These are phyloP conservation scores for Aspergillus mulundensis DNA, from an alignment of 495 filamentous ascomycete species.

Conservation along the genomic window DNA sequence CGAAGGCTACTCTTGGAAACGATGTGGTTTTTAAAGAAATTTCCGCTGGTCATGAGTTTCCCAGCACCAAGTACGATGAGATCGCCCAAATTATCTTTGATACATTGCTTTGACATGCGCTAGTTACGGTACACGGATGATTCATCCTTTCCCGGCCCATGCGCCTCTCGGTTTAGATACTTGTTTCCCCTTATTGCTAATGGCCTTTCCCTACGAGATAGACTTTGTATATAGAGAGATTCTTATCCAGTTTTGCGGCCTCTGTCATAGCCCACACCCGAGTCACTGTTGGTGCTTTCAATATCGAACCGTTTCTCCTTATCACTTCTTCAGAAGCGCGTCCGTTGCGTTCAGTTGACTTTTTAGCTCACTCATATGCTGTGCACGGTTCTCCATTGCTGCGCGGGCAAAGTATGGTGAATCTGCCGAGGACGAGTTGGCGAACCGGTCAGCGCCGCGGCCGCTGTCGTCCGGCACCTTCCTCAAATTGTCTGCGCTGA, in stretches of 20 bases:
- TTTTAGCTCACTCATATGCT: conserved; percentile 31
- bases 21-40: conserved; percentile 45
- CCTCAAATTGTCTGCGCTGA: conserved; percentile 31
- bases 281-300: neutral
- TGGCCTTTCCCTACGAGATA: conserved; percentile 6
- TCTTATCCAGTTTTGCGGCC: neutral
- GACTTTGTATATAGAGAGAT: conserved; percentile 28
- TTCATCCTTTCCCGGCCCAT: neutral
- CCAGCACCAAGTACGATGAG: conserved; percentile 50
- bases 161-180: conserved; percentile 6
- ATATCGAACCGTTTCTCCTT: neutral
- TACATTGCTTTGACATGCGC: conserved; percentile 27
- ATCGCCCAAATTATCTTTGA: conserved; percentile 44
- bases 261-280: neutral
- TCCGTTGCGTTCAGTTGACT: conserved; percentile 35
- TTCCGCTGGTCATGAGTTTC: conserved; percentile 56
- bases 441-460: conserved; percentile 30
- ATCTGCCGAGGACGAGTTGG: conserved; percentile 31
- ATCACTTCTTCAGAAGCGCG: conserved; percentile 29
- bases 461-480: conserved; percentile 27
- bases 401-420: conserved; percentile 37
- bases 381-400: conserved; percentile 31
- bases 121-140: neutral
- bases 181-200: neutral
- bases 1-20: conserved; percentile 44